Conservation (phyloP, 2,329 filamentous ascomycete genomes). For the Metarhizium anisopliae region DNA sequence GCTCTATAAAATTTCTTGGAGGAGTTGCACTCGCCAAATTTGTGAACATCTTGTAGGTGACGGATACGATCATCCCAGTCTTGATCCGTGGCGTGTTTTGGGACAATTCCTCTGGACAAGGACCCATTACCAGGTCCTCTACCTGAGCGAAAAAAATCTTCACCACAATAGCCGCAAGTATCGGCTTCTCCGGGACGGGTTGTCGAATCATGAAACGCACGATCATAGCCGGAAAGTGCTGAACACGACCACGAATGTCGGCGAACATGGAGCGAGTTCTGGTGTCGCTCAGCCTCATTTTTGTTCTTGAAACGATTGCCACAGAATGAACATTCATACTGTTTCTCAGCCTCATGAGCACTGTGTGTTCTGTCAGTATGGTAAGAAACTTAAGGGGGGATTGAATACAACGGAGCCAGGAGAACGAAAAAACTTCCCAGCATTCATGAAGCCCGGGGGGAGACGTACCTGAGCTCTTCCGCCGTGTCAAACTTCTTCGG, state of each 20-base stretch:
- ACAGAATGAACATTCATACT: conserved; percentile 89
- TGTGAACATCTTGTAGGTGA: conserved; percentile 86
- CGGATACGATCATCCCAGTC: conserved; percentile 83
- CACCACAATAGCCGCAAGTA: conserved; percentile 89
- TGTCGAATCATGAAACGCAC: conserved; percentile 79
- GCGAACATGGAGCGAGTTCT: conserved; percentile 87
- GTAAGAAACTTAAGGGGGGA: no score
- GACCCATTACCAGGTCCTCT: conserved; percentile 24
- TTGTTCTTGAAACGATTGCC: conserved; percentile 98
- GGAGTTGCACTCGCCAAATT: conserved; percentile 96
- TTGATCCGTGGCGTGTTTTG: conserved; percentile 55
- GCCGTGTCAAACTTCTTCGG: conserved; percentile 87
- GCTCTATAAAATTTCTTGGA: conserved; percentile 97
- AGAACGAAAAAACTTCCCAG: no score
- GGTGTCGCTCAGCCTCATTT: conserved; percentile 92
- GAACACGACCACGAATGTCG: conserved; percentile 97
- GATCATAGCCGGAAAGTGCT: conserved; percentile 65
- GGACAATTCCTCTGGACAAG: conserved; percentile 24
- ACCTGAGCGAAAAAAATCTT: conserved; percentile 63
- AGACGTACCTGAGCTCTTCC: conserved; percentile 72
- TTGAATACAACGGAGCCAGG: no score
- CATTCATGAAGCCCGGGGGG: no score
- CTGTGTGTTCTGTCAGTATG: conserved; percentile 33
- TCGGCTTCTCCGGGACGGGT: conserved; percentile 60
- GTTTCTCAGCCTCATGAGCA: conserved; percentile 86